Evolutionary conservation across 2,329 filamentous ascomycete species (phyloP).

Genomic region (Colletotrichum tamarilloi): DNA sequence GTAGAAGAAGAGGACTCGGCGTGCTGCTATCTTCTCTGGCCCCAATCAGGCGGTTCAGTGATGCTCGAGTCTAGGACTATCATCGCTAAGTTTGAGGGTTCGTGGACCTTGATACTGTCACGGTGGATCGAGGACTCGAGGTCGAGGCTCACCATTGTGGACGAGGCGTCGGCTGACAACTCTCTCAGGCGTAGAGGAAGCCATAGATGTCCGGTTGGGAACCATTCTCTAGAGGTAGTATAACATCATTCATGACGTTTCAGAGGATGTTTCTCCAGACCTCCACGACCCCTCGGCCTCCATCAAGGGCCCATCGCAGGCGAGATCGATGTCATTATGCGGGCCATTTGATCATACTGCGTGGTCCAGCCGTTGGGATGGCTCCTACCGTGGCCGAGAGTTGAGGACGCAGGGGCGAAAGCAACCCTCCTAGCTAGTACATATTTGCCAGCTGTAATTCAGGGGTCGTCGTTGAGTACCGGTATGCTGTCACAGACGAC

Average conservation of each 20-base stretch:
- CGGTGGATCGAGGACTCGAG: not conserved
- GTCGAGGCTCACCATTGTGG: not conserved
- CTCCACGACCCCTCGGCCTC: not conserved
- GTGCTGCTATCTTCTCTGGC: not conserved
- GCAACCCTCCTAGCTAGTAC: not conserved
- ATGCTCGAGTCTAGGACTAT: not conserved
- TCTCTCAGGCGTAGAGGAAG: not conserved
- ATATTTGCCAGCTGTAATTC: not conserved
- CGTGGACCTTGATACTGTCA: not conserved
- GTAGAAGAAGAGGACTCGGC: not conserved
- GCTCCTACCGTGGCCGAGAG: not conserved
- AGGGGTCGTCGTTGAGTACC: conserved; percentile 8
- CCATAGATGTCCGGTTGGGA: not conserved
- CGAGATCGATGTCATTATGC: conserved; percentile 28
- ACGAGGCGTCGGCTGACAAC: not conserved
- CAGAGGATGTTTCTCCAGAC: conserved; percentile 11
- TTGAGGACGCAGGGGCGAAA: conserved; percentile 20
- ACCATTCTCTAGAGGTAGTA: not conserved
- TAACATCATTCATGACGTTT: conserved; percentile 31
- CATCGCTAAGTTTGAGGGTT: not conserved
- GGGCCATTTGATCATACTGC: conserved; percentile 5
- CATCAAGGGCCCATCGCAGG: conserved; percentile 13
- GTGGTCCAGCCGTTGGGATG: not conserved
- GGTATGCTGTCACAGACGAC: conserved; percentile 21
- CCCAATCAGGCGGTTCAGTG: not conserved